Percentiles rank a stretch among this genome's conserved stretches.
Conservation (phyloP, 2,329 filamentous ascomycete species). For the Aspergillus ochraceus region DNA sequence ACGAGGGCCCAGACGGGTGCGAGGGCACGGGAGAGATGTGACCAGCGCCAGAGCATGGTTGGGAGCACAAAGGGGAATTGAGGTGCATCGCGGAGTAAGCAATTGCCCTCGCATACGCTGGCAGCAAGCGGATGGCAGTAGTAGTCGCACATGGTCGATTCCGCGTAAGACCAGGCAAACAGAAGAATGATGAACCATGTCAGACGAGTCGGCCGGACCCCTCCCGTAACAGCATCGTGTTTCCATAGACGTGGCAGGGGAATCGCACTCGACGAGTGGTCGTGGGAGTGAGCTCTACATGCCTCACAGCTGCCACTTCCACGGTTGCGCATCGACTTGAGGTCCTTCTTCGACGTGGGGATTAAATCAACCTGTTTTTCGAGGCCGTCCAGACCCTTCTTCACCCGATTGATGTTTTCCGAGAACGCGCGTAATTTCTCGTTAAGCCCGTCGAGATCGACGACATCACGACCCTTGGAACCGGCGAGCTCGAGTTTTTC, state of each 20-base stretch:
- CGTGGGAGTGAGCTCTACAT: constrained; percentile 26
- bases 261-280: constrained; percentile 32
- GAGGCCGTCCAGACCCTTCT: constrained; percentile 39
- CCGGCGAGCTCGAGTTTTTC: constrained; percentile 23
- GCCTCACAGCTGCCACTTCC: constrained; percentile 20
- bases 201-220: constrained; percentile 36
- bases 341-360: constrained; percentile 14
- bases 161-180: constrained; percentile 51
- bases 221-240: constrained; percentile 26
- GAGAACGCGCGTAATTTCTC: constrained; percentile 41
- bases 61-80: constrained; percentile 57
- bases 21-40: constrained; percentile 34
- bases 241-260: constrained; percentile 40
- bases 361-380: constrained; percentile 35
- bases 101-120: constrained; percentile 50
- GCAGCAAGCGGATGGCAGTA: constrained; percentile 55
- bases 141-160: constrained; percentile 50
- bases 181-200: constrained; percentile 42
- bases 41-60: constrained; percentile 54
- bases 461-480: constrained; percentile 22
- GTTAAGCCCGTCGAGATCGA: constrained; percentile 39
- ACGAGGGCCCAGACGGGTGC: constrained; percentile 31
- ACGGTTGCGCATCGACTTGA: constrained; percentile 6
- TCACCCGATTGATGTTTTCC: constrained; percentile 43
- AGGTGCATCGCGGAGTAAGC: constrained; percentile 53